Conservation (phyloP, 2,329 filamentous ascomycete species). For the Cladosporium velox region DNA sequence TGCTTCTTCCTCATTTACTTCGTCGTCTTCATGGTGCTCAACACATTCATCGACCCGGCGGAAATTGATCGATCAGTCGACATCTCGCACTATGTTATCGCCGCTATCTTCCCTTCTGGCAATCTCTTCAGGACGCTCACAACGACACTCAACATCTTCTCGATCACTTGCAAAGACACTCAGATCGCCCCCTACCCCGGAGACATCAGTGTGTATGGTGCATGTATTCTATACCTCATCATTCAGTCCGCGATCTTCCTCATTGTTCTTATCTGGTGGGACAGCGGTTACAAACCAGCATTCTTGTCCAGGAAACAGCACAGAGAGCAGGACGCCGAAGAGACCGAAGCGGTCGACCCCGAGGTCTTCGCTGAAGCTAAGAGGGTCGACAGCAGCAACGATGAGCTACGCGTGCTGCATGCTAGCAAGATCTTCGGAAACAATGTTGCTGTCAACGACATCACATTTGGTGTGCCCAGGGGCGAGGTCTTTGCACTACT, state of each 20-base stretch:
- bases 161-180: slow-evolving; percentile 68
- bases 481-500: slow-evolving; percentile 87
- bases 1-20: slow-evolving; percentile 52
- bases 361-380: slow-evolving; percentile 67
- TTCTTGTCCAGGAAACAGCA: slow-evolving; percentile 55
- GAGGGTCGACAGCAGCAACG: slow-evolving; percentile 61
- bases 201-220: slow-evolving; percentile 73
- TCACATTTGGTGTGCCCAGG: slow-evolving; percentile 77
- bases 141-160: slow-evolving; percentile 79
- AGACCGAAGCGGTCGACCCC: slow-evolving; percentile 46
- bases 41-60: slow-evolving; percentile 73
- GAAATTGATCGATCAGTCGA: slow-evolving; percentile 67
- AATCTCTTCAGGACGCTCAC: slow-evolving; percentile 75
- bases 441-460: slow-evolving; percentile 81
- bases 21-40: slow-evolving; percentile 43
- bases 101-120: slow-evolving; percentile 72
- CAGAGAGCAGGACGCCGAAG: slow-evolving; percentile 46
- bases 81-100: slow-evolving; percentile 74
- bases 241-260: slow-evolving; percentile 73
- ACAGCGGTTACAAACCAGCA: slow-evolving; percentile 66
- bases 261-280: slow-evolving; percentile 72
- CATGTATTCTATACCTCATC: slow-evolving; percentile 80
- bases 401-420: slow-evolving; percentile 77
- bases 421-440: slow-evolving; percentile 77
- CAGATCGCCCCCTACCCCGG: slow-evolving; percentile 68